Conservation (phyloP, 1,284 basidiomycete genomes). For the Ustilago loliicola region DNA sequence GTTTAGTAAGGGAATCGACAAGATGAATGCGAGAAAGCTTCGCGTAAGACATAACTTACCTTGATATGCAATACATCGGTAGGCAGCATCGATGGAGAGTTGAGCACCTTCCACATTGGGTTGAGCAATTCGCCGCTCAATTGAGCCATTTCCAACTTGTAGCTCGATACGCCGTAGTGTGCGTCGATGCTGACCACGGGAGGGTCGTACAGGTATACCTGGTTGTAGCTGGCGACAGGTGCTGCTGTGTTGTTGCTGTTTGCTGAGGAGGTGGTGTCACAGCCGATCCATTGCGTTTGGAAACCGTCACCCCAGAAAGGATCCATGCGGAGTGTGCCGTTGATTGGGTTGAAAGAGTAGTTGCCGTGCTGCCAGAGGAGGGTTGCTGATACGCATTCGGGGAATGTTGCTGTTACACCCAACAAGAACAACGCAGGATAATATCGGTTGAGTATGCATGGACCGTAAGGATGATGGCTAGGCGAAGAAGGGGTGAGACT, state of each 20-base stretch:
- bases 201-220: slow-evolving; percentile 27
- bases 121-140: slow-evolving; percentile 34
- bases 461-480: not conserved
- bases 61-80: slow-evolving; percentile 54
- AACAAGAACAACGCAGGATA: not conserved
- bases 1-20: too few relatives aligned
- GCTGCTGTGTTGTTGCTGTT: slow-evolving; percentile 33
- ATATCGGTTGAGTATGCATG: not conserved
- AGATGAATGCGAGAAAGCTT: not conserved
- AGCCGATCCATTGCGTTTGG: slow-evolving; percentile 31
- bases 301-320: slow-evolving; percentile 40
- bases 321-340: slow-evolving; percentile 37
- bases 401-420: slow-evolving; percentile 19
- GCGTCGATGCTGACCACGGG: slow-evolving; percentile 20
- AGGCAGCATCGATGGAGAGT: slow-evolving; percentile 60
- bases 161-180: slow-evolving; percentile 27
- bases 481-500: not conserved
- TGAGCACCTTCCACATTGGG: slow-evolving; percentile 53
- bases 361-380: slow-evolving; percentile 40
- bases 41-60: slow-evolving; percentile 6
- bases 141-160: slow-evolving; percentile 30
- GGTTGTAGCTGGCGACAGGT: slow-evolving; percentile 32
- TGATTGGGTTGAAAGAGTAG: slow-evolving; percentile 24
- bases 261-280: slow-evolving; percentile 31
- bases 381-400: slow-evolving; percentile 25